Base-by-base conservation (phyloP, 2,329 filamentous ascomycete genomes). In the Diaporthe longicolla region DNA sequence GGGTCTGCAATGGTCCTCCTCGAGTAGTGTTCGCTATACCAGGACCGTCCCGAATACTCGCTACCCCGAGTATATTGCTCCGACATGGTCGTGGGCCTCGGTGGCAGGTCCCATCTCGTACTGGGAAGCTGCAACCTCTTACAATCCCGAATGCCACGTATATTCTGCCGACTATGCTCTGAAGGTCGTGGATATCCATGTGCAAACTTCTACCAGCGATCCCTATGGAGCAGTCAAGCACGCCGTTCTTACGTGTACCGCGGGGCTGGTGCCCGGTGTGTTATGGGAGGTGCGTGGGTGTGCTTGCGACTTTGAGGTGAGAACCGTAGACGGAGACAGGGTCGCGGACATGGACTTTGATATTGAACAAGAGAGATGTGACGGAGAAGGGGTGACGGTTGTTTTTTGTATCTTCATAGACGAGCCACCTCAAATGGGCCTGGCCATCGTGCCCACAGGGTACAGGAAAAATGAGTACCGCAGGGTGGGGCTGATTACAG, bases 1-100 rank as follows among this genome's bases (percentile, higher is more conserved):
- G 21, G 21, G 21, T 5, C 57, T 59, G 35, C 11, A 6, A 6
- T 59, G 57, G 57, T 15, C 1, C 8, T 40, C 57, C 8, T 40
- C 57, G 11, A 2, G 2, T 4, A 40, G 29, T 4, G n/a, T n/a
- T n/a, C 29, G 7, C 11, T 29, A 35, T n/a, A 8, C 1, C 19
- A 2, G 0, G 3, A 4, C 21, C 55, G 13, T 58, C 55, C 40
- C 21, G 10, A 40, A 59, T 17, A 17, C 35, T 7, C 57, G 57
- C 5, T 59, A 59, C 9, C 57, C 57, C 5, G 57, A 17, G 10
- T 40, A 59, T 9, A 21, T 29, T 29, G 57, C 57, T 24, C 57
- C 57, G 57, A 59, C 57, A 17, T 59, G 57, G 57, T 59, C 57
- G 21, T 59, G 57, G 57, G 57, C 57, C 17, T 59, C 57, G 19